phyloP scores from a whole-genome alignment of 306 rosid genomes.

The Malus sieversii region DNA sequence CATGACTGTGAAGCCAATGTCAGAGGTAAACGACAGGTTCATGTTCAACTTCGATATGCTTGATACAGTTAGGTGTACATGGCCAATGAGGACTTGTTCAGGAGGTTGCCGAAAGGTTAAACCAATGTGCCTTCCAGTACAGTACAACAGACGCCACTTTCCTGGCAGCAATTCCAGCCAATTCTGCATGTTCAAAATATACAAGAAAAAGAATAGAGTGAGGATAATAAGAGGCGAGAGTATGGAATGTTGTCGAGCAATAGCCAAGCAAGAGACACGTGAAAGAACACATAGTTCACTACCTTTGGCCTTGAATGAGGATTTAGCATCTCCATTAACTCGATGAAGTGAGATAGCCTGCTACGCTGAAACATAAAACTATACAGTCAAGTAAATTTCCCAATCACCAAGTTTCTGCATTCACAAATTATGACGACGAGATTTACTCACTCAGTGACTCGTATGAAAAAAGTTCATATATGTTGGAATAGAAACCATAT shows the following conservation, averaged over 20 bases:
- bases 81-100: conserved; percentile 61
- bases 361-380: conserved; percentile 51
- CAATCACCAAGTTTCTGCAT: not conserved
- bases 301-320: conserved; percentile 92
- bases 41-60: conserved; percentile 47
- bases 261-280: not conserved
- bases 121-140: conserved; percentile 91
- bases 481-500: conserved; percentile 1
- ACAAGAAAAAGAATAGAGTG: not conserved
- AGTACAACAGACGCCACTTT: conserved; percentile 88
- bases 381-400: conserved; percentile 14
- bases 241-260: no score
- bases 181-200: conserved; percentile 33
- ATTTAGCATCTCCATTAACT: conserved; percentile 90
- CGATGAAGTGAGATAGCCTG: conserved; percentile 84
- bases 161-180: conserved; percentile 90
- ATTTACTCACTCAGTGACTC: not conserved
- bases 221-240: not conserved
- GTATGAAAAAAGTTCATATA: not conserved
- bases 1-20: conserved; percentile 73
- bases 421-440: not conserved
- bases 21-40: conserved; percentile 47
- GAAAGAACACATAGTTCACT: not conserved
- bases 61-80: conserved; percentile 57
- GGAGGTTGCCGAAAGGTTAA: conserved; percentile 84